phyloP scores from a whole-genome alignment of 202 grass and related monocot genomes.

The Digitaria exilis region DNA sequence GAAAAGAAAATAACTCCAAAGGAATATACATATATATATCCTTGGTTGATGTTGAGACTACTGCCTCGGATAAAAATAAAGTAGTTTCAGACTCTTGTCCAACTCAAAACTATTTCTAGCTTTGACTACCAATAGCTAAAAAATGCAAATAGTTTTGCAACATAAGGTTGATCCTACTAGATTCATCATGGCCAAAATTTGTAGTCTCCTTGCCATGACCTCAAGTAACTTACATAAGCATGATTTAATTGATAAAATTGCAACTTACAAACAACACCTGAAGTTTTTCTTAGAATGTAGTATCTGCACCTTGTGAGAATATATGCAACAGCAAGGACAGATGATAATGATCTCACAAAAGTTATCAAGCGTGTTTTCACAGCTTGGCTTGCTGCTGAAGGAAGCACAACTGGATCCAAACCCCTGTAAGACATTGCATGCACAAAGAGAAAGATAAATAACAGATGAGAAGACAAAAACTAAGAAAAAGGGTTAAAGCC shows the following conservation, averaged over 20 bases:
- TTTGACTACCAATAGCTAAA: too few species aligned
- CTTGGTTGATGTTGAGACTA: neutral
- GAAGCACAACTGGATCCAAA: conserved; percentile 81
- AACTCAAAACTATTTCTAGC: too few species aligned
- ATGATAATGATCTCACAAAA: conserved; percentile 90
- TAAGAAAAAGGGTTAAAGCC: neutral
- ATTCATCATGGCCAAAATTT: too few species aligned
- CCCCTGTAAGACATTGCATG: conserved; percentile 48
- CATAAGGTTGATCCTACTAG: too few species aligned
- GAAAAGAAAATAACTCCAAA: conserved; percentile 3
- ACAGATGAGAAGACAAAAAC: conserved; percentile 27
- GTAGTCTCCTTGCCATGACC: too few species aligned
- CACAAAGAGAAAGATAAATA: conserved; percentile 34
- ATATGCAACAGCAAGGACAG: conserved; percentile 82
- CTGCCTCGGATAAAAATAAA: too few species aligned
- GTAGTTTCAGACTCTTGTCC: too few species aligned
- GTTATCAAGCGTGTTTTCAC: conserved; percentile 76
- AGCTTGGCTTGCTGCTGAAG: conserved; percentile 83
- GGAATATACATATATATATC: neutral
- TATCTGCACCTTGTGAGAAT: conserved; percentile 81
- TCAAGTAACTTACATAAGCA: conserved; percentile 1
- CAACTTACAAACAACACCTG: conserved; percentile 6
- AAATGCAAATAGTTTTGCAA: too few species aligned
- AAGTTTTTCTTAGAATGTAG: conserved; percentile 24
- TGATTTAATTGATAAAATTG: neutral